These are phyloP conservation scores for Kwoniella sp. DNA, from an alignment of 768 basidiomycete species.

Conservation along the genomic window DNA sequence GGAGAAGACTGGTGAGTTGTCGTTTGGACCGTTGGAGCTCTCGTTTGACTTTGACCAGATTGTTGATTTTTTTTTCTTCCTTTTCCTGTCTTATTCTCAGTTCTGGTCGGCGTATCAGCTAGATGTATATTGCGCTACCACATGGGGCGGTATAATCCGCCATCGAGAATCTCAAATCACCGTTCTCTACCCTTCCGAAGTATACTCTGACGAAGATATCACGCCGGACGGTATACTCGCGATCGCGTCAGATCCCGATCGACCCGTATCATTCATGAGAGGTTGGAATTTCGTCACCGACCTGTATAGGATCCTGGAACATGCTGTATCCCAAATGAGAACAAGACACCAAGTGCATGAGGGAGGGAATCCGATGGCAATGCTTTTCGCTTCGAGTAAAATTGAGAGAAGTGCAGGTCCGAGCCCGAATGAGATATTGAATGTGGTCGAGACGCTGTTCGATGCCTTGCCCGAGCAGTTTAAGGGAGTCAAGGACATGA, in stretches of 20 bases:
- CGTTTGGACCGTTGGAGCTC: too few relatives aligned
- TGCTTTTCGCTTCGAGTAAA: conserved; percentile 7
- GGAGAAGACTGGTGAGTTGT: conserved; percentile 42
- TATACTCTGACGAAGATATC: conserved; percentile 41
- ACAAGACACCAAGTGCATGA: conserved; percentile 13
- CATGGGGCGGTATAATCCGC: conserved; percentile 40
- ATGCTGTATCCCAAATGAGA: conserved; percentile 28
- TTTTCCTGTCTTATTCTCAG: too few relatives aligned
- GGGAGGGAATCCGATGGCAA: conserved; percentile 13
- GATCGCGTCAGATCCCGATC: not conserved
- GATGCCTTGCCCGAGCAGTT: conserved; percentile 34
- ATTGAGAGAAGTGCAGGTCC: conserved; percentile 8
- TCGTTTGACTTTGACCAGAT: too few relatives aligned
- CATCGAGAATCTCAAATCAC: conserved; percentile 42
- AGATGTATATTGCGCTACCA: conserved; percentile 42
- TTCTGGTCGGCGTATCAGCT: conserved; percentile 47
- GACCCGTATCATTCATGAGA: conserved; percentile 29
- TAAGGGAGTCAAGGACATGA: conserved; percentile 30
- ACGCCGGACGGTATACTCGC: conserved; percentile 13
- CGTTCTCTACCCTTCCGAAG: conserved; percentile 48
- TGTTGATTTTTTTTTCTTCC: too few relatives aligned
- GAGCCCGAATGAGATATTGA: conserved; percentile 20
- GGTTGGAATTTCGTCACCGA: conserved; percentile 50
- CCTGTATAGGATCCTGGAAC: conserved; percentile 49
- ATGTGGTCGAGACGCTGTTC: conserved; percentile 31